Base-by-base conservation (phyloP, 2,329 filamentous ascomycete species). In the Sporothrix brasiliensis region DNA sequence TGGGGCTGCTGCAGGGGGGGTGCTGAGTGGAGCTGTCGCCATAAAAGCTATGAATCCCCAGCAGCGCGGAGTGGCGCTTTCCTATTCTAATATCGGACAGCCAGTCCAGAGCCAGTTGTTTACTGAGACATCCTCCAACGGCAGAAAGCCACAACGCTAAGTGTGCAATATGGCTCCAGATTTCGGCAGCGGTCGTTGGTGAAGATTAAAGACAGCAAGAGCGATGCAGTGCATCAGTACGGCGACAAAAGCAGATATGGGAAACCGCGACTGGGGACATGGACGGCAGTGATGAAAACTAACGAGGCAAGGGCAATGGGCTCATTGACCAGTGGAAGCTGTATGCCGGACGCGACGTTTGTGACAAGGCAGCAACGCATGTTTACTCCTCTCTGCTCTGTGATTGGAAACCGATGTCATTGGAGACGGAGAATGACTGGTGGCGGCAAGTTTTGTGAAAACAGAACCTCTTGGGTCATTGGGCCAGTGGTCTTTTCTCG, bases 321-420 rank as follows among this genome's bases (percentile, higher is more conserved):
- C 2, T 44, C 49, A 67, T 53, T 24, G 65, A 27, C 34, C 39
- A 34, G 24, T 21, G 27, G 67, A 41, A 50, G 24, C 44, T 52
- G 66, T 53, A 47, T 27, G 34, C 53, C 44, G 16, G 50, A 41
- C 52, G 50, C 65, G 47, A 67, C 30, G n/a, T 41, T 21, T 68
- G 34, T 58, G 66, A 34, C 53, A 68, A 68, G 66, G 66, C 66
- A 58, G 66, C 66, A 68, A 68, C 54, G 52, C 44, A 52, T 69
- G 67, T 69, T 61, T 61, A 61, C 54, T 69, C 54, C 44, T 61
- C 60, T 44, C 54, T 24, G 44, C 21, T 24, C 13, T 61, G 67
- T 69, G 67, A 61, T 69, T 60, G 67, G 67, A 50, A 49, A 60
- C 41, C 19, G 16, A 50, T 16, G 19, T 4, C 41, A 34, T 41